Percentiles rank a stretch among this genome's conserved stretches.
Conservation (phyloP, 2,329 filamentous ascomycete genomes). For the Microcyclosporella mali region DNA sequence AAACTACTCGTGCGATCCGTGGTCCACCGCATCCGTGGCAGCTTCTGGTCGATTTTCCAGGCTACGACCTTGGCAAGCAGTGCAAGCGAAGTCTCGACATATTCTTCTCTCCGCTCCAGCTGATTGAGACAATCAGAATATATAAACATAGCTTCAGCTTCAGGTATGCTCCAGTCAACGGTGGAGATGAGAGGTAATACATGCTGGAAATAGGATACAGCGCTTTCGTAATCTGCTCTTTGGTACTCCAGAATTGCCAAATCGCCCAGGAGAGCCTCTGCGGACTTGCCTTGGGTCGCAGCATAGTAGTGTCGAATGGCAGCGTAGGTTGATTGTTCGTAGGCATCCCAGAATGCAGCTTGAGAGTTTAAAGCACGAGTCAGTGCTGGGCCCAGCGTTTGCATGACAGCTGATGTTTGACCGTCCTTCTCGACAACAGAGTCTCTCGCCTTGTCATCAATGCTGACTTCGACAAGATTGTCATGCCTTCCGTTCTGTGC, state of each 20-base stretch:
- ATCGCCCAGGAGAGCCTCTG: constrained; percentile 73
- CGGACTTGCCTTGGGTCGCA: constrained; percentile 70
- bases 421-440: constrained; percentile 3
- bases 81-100: constrained; percentile 67
- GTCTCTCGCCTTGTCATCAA: constrained; percentile 26
- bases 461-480: constrained; percentile 33
- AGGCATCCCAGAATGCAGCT: constrained; percentile 36
- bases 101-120: constrained; percentile 70
- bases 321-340: constrained; percentile 68
- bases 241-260: constrained; percentile 71
- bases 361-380: constrained; percentile 32
- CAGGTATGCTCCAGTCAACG: constrained; percentile 70
- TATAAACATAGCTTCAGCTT: constrained; percentile 78
- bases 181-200: constrained; percentile 74
- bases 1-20: not conserved
- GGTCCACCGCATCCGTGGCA: not conserved
- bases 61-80: constrained; percentile 61
- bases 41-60: constrained; percentile 33
- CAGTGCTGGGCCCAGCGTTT: constrained; percentile 23
- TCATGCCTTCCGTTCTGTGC: constrained; percentile 20
- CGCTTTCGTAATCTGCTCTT: constrained; percentile 65
- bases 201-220: constrained; percentile 70
- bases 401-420: not conserved
- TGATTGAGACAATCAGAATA: constrained; percentile 77
- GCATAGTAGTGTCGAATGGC: constrained; percentile 76